Conservation (phyloP, 768 basidiomycete species). For the Mycena latifolia region DNA sequence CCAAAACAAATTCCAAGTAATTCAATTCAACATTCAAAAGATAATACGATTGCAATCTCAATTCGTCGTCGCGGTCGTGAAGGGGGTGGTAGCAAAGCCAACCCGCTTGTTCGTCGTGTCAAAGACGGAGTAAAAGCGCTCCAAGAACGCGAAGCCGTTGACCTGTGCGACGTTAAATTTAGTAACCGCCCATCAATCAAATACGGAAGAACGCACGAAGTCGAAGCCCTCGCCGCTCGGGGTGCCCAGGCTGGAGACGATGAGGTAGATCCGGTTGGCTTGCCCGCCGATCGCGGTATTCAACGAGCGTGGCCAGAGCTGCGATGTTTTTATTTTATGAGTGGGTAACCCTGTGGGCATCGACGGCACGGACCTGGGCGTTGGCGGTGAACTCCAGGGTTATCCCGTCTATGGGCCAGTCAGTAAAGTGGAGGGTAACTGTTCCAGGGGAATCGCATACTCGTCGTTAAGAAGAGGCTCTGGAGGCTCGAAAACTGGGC, state of each 20-base stretch:
- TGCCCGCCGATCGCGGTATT: slow-evolving; percentile 44
- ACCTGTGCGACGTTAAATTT: background rate
- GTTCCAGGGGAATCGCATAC: slow-evolving; percentile 13
- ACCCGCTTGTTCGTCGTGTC: slow-evolving; percentile 53
- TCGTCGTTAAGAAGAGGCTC: slow-evolving; percentile 50
- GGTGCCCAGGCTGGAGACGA: slow-evolving; percentile 47
- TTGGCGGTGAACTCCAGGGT: slow-evolving; percentile 46
- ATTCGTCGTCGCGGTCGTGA: slow-evolving; percentile 43
- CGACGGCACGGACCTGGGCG: slow-evolving; percentile 23
- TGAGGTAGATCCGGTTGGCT: slow-evolving; percentile 40
- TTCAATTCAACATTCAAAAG: too few relatives aligned
- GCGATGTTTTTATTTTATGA: slow-evolving; percentile 7
- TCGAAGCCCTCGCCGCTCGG: slow-evolving; percentile 53
- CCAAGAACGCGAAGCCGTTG: slow-evolving; percentile 37
- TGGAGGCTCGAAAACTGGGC: slow-evolving; percentile 42
- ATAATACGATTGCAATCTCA: background rate
- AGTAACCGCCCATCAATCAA: background rate
- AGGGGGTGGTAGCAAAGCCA: slow-evolving; percentile 54
- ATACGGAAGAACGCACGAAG: slow-evolving; percentile 39
- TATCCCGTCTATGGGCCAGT: background rate
- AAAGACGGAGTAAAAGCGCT: slow-evolving; percentile 59
- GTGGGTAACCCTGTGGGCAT: too few relatives aligned
- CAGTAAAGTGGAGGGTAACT: too few relatives aligned
- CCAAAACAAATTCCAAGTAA: background rate
- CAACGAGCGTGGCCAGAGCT: slow-evolving; percentile 44